Base-by-base conservation (phyloP, 441 rosid genomes). In the Gossypium lobatum region DNA sequence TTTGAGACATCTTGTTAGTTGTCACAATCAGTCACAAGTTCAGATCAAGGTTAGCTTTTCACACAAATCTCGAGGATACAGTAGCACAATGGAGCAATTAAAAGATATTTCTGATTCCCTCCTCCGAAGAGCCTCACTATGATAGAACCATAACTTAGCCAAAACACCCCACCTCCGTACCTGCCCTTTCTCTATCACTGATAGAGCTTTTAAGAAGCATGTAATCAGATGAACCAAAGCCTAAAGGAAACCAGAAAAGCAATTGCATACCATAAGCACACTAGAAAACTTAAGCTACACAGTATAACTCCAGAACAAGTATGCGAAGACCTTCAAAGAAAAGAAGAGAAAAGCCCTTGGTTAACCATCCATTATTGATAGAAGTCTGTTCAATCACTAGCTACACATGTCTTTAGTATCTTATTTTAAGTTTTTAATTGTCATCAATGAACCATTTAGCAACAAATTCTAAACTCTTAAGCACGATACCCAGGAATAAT, bases 181-280 rank as follows among this genome's bases (percentile, higher is more conserved):
- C 31, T 3, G 5, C 14, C 42, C 42, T 34, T 59, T 25, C 25
- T 64, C 14, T 37, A 17, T 37, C 25, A 18, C 3, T 1, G n/a
- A 64, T 18, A 64, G 21, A 37, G 52, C 50, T 37, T 37, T 39
- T 9, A 64, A 37, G 50, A 18, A 39, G 50, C 4, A 64, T 18
- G 16, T 1, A 37, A 37, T 37, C 68, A 9, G 50, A 64, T 17
- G 16, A 17, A 17, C 26, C 64, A 31, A 59, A 59, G 64, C 50
- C 28, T 20, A 21, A 64, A 64, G 54, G 50, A 65, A 64, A 65
- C 70, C 55, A 42, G 8, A 65, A 64, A 37, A 42, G 54, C 70
- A 65, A 45, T 20, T 42, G 70, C 18, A 65, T n/a, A 65, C 18
- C 5, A 3, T 42, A 42, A 65, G 70, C 50, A 64, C 26, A 13